phyloP scores from a whole-genome alignment of 2,329 filamentous ascomycete genomes.

The Colletotrichum sp. region DNA sequence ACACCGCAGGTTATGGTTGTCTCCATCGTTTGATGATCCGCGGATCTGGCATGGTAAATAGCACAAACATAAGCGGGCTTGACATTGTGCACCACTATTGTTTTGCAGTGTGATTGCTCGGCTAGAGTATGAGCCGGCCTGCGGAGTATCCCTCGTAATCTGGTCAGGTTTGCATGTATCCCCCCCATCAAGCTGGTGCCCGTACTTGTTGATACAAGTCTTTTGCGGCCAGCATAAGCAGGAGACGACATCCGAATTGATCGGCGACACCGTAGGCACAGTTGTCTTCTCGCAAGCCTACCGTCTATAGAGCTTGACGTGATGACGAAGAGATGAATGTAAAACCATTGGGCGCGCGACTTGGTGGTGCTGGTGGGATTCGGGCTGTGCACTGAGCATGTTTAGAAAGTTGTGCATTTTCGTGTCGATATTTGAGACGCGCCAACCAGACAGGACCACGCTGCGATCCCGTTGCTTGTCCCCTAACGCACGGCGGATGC shows the following conservation, averaged over 20 bases:
- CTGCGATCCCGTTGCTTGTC: background rate
- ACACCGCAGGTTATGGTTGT: conserved; percentile 7
- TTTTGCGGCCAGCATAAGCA: background rate
- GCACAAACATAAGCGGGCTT: conserved; percentile 3
- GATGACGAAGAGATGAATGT: background rate
- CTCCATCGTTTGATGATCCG: conserved; percentile 22
- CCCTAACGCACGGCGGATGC: background rate
- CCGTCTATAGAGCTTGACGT: background rate
- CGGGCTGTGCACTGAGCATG: background rate
- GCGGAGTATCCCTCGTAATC: background rate
- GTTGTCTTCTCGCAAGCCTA: background rate
- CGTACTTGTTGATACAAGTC: background rate
- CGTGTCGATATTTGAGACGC: conserved; percentile 8
- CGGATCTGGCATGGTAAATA: conserved; percentile 18
- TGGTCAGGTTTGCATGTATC: background rate
- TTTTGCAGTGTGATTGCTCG: background rate
- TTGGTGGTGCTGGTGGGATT: background rate
- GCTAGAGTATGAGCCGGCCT: background rate
- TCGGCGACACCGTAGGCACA: background rate
- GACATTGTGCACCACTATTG: background rate
- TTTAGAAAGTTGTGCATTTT: background rate
- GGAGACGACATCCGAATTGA: background rate
- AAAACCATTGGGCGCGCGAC: background rate
- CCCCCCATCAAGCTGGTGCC: background rate
- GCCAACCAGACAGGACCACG: background rate